Evolutionary conservation across 306 rosid species (phyloP).

Genomic region (Hylodesmum podocarpum): DNA sequence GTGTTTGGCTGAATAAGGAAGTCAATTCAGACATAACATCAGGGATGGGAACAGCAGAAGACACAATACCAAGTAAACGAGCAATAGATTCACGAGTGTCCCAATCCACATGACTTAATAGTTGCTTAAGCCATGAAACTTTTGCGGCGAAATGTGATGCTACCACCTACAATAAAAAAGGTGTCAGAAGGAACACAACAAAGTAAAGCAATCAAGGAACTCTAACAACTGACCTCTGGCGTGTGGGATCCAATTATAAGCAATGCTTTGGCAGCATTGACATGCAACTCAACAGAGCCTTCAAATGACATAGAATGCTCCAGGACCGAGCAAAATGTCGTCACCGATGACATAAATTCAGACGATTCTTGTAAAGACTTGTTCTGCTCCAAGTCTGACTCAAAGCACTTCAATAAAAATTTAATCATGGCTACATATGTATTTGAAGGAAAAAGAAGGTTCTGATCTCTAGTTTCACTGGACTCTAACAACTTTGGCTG

Average conservation of each 20-base stretch:
- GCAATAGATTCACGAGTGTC: constrained; percentile 94
- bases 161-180: constrained; percentile 59
- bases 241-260: constrained; percentile 70
- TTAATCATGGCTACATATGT: constrained; percentile 76
- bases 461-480: constrained; percentile 64
- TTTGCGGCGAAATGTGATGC: constrained; percentile 65
- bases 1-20: constrained; percentile 53
- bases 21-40: constrained; percentile 60
- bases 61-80: constrained; percentile 87
- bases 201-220: constrained; percentile 34
- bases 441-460: constrained; percentile 68
- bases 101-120: constrained; percentile 78
- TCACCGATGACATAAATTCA: constrained; percentile 55
- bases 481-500: constrained; percentile 75
- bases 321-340: constrained; percentile 63
- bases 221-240: constrained; percentile 64
- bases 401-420: constrained; percentile 77
- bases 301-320: constrained; percentile 91
- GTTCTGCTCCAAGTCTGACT: constrained; percentile 61
- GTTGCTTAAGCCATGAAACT: constrained; percentile 79
- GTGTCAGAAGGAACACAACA: constrained; percentile 30
- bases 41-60: constrained; percentile 66
- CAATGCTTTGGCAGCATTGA: constrained; percentile 78
- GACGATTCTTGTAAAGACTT: constrained; percentile 47
- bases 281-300: constrained; percentile 91